A percentile compares a stretch with the other conserved stretches of the same genome.
Evolutionary conservation across 345 rosid genomes (phyloP).

Genomic region (Populus deltoides): DNA sequence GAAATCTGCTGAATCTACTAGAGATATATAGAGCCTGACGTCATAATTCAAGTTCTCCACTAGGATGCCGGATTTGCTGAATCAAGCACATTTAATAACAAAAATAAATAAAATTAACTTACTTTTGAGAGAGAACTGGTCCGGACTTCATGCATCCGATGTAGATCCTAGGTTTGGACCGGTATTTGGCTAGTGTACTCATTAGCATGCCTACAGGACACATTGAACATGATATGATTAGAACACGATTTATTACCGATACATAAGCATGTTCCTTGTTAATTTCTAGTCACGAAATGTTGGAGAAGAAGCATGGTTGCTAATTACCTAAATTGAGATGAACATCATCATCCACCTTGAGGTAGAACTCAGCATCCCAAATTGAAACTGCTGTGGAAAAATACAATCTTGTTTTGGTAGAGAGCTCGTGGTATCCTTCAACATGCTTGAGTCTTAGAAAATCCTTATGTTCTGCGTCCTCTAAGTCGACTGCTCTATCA

Average conservation of each 20-base stretch:
- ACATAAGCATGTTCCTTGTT: too few species aligned
- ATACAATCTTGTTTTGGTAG: constrained; percentile 74
- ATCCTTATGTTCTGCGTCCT: constrained; percentile 59
- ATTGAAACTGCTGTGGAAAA: constrained; percentile 72
- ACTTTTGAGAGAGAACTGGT: constrained; percentile 79
- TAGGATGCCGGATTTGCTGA: too few species aligned
- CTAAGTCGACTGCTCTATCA: constrained; percentile 70
- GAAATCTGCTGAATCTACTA: too few species aligned
- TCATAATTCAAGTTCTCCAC: too few species aligned
- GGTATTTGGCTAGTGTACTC: constrained; percentile 50
- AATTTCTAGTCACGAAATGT: too few species aligned
- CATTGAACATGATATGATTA: background rate
- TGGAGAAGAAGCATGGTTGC: background rate
- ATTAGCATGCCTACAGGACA: constrained; percentile 46
- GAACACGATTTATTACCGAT: background rate
- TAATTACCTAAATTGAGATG: constrained; percentile 65
- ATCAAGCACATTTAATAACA: too few species aligned
- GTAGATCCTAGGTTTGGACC: constrained; percentile 64
- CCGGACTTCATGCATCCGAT: constrained; percentile 99
- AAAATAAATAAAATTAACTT: constrained; percentile 8
- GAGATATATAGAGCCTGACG: too few species aligned
- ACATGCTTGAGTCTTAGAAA: constrained; percentile 78
- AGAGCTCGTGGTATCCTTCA: constrained; percentile 81
- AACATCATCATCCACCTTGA: constrained; percentile 87
- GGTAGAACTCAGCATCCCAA: constrained; percentile 81